These are phyloP conservation scores for Paecilomyces sp. DNA, from an alignment of 2,329 filamentous ascomycete species.

Conservation along the genomic window DNA sequence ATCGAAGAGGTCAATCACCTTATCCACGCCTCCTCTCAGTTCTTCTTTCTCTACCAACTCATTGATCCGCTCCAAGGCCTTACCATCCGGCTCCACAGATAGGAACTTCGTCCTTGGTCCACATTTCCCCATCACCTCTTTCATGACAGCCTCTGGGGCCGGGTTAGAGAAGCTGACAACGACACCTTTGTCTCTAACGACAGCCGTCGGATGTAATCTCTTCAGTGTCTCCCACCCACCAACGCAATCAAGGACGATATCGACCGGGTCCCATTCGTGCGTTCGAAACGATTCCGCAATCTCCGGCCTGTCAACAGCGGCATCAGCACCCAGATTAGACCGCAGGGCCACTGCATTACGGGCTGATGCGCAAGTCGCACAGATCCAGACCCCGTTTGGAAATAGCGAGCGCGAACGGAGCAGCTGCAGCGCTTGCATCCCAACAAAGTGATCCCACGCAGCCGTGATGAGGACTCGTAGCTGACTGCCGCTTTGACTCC, in stretches of 20 bases:
- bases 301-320: constrained; percentile 25
- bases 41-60: constrained; percentile 27
- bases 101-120: constrained; percentile 27
- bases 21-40: constrained; percentile 25
- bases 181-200: constrained; percentile 26
- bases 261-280: constrained; percentile 27
- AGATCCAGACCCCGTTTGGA: constrained; percentile 26
- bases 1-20: constrained; percentile 25
- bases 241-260: constrained; percentile 35
- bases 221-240: constrained; percentile 24
- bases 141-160: constrained; percentile 2
- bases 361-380: constrained; percentile 21
- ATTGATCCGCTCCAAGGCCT: constrained; percentile 25
- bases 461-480: constrained; percentile 33
- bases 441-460: constrained; percentile 28
- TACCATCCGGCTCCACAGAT: constrained; percentile 27
- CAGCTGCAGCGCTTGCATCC: constrained; percentile 29
- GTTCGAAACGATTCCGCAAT: constrained; percentile 23
- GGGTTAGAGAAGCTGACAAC: constrained; percentile 19
- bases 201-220: constrained; percentile 23
- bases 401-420: constrained; percentile 28
- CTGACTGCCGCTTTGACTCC: constrained; percentile 5
- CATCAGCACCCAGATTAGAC: constrained; percentile 23
- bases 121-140: constrained; percentile 12
- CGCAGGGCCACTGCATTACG: constrained; percentile 21